Conservation (phyloP, 352 stramenopile genomes). For the Phytophthora colocasiae region DNA sequence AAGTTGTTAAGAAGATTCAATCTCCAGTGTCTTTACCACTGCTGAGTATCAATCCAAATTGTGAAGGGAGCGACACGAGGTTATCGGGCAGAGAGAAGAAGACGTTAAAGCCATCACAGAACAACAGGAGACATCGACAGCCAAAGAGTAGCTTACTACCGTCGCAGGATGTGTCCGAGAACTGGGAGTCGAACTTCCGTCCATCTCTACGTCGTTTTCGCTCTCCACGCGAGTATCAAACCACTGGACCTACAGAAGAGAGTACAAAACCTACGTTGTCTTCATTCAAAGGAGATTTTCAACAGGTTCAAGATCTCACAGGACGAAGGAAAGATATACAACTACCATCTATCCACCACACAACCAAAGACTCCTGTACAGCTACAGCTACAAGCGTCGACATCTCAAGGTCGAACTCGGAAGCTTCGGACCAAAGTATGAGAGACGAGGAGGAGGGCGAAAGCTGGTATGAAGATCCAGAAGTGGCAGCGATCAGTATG, state of each 20-base stretch:
- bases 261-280: not conserved
- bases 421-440: too few species aligned
- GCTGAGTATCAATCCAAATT: conserved; percentile 27
- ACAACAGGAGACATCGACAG: conserved; percentile 1
- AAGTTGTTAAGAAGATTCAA: conserved; percentile 15
- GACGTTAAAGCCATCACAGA: not conserved
- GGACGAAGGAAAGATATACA: conserved; percentile 2
- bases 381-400: not conserved
- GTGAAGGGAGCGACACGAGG: conserved; percentile 10
- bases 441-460: conserved; percentile 16
- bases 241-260: not conserved
- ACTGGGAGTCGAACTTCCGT: conserved; percentile 31
- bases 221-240: conserved; percentile 7
- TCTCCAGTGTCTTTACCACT: conserved; percentile 18
- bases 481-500: conserved; percentile 29
- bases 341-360: conserved; percentile 14
- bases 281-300: conserved; percentile 11
- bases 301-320: not conserved
- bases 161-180: conserved; percentile 16
- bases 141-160: conserved; percentile 22
- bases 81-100: conserved; percentile 1
- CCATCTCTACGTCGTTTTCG: not conserved
- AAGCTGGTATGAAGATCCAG: conserved; percentile 31
- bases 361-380: not conserved
- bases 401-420: not conserved